Conservation (phyloP, 1,284 basidiomycete species). For the Malassezia dermatis region DNA sequence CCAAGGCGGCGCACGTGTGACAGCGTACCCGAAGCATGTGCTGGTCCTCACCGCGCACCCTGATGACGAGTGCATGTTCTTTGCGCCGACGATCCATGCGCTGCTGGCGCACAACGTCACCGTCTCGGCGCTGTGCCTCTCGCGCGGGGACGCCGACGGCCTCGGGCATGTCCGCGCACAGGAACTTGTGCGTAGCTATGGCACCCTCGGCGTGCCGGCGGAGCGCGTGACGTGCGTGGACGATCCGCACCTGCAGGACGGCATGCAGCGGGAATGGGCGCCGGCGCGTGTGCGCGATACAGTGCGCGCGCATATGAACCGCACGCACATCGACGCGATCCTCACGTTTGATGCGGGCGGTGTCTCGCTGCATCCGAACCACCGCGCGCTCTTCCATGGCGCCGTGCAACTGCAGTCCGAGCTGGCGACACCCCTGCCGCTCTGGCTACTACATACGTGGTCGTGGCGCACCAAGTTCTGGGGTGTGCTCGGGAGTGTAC, state of each 20-base stretch:
- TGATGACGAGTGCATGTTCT: conserved; percentile 87
- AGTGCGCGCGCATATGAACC: not conserved
- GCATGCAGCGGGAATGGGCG: conserved; percentile 63
- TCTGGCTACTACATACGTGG: conserved; percentile 4
- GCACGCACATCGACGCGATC: conserved; percentile 51
- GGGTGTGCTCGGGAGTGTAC: not conserved
- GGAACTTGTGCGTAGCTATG: conserved; percentile 56
- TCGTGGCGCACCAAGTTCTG: conserved; percentile 10
- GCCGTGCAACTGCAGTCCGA: not conserved
- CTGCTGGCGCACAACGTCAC: conserved; percentile 51
- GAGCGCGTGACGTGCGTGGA: conserved; percentile 60
- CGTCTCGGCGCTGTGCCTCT: conserved; percentile 51
- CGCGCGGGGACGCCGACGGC: conserved; percentile 60
- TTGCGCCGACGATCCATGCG: conserved; percentile 63
- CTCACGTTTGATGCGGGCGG: conserved; percentile 79
- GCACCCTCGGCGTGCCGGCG: conserved; percentile 57
- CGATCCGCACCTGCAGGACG: conserved; percentile 65
- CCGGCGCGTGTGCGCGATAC: conserved; percentile 56
- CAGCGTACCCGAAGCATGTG: conserved; percentile 10
- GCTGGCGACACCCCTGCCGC: not conserved
- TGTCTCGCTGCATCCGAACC: conserved; percentile 80
- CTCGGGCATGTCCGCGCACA: conserved; percentile 57
- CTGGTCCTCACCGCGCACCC: conserved; percentile 75
- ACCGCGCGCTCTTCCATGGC: conserved; percentile 61
- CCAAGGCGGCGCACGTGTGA: not conserved